phyloP scores from a whole-genome alignment of 1,139 yeast species.

The Meyerozyma carpophila region DNA sequence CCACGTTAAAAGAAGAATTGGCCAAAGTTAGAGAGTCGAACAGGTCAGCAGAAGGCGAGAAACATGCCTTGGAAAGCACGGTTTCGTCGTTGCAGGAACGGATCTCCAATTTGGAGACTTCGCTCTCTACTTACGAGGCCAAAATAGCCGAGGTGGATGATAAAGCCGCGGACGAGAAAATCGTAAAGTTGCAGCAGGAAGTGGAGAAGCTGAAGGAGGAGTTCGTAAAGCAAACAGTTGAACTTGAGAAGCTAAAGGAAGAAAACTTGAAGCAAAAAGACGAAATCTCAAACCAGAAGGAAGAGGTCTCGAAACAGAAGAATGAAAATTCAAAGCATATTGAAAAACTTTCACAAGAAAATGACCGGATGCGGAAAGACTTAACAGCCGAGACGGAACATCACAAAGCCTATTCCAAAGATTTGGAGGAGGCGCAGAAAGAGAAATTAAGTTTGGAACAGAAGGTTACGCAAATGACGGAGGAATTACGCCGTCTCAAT shows the following conservation, averaged over 20 bases:
- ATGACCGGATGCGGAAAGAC: no score
- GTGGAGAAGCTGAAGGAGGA: not conserved
- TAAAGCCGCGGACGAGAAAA: not conserved
- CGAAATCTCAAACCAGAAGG: no score
- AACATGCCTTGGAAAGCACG: not conserved
- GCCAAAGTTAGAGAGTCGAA: not conserved
- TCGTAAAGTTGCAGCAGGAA: not conserved
- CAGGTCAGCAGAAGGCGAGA: not conserved
- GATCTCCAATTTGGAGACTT: not conserved
- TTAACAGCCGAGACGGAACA: no score
- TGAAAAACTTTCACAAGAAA: no score
- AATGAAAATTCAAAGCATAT: no score
- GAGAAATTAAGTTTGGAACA: not conserved
- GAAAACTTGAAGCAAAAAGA: no score
- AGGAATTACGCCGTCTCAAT: not conserved
- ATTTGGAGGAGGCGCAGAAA: no score
- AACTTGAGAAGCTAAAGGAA: no score
- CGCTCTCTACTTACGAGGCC: not conserved
- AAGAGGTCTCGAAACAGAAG: no score
- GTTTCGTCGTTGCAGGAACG: not conserved
- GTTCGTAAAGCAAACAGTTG: no score
- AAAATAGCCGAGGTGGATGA: not conserved
- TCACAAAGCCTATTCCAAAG: no score
- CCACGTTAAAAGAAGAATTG: slow-evolving; percentile 10
- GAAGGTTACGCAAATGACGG: not conserved